These are phyloP conservation scores for Fagus crenata DNA, from an alignment of 306 rosid genomes.

Conservation along the genomic window DNA sequence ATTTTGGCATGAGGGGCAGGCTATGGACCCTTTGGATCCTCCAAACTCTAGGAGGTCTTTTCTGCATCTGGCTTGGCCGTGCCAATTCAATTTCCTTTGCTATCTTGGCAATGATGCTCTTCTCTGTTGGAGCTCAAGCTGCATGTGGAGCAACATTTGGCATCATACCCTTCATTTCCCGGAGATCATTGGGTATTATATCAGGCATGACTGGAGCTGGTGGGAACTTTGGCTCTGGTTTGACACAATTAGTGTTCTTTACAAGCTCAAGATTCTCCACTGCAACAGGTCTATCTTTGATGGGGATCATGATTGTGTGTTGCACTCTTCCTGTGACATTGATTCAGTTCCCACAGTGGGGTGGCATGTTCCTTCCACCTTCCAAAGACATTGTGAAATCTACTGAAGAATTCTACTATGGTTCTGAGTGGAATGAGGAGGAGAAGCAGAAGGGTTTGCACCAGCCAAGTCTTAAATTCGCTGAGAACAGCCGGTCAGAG, in stretches of 20 bases:
- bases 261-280: slow-evolving; percentile 57
- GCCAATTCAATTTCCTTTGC: slow-evolving; percentile 68
- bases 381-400: slow-evolving; percentile 50
- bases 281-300: slow-evolving; percentile 48
- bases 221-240: slow-evolving; percentile 81
- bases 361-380: slow-evolving; percentile 75
- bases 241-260: slow-evolving; percentile 78
- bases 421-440: slow-evolving; percentile 71
- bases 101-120: slow-evolving; percentile 65
- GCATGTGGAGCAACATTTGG: slow-evolving; percentile 95
- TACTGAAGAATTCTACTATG: slow-evolving; percentile 64
- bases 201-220: slow-evolving; percentile 87
- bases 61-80: slow-evolving; percentile 85
- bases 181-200: slow-evolving; percentile 70
- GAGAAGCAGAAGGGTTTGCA: slow-evolving; percentile 70
- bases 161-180: slow-evolving; percentile 75
- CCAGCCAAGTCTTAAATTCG: slow-evolving; percentile 67
- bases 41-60: slow-evolving; percentile 75
- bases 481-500: slow-evolving; percentile 83
- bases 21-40: slow-evolving; percentile 78
- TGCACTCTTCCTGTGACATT: slow-evolving; percentile 72
- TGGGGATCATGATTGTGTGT: slow-evolving; percentile 77
- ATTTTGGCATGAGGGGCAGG: slow-evolving; percentile 87
- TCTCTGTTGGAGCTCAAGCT: slow-evolving; percentile 91
- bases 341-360: slow-evolving; percentile 94